phyloP scores from a whole-genome alignment of 2,329 filamentous ascomycete species.

The Mariannaea sp. region DNA sequence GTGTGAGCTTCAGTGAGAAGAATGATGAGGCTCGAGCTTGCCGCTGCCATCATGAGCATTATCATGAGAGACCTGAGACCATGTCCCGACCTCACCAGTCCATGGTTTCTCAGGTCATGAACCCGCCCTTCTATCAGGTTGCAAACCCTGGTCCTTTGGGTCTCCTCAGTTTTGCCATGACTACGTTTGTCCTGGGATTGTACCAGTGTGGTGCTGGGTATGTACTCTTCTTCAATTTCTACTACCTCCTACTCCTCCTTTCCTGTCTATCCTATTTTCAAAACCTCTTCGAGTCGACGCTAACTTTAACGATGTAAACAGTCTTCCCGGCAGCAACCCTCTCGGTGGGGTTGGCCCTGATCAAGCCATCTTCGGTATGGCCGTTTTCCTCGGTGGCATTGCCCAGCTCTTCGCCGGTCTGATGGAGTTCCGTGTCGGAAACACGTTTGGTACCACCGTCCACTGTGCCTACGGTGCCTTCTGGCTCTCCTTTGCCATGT shows the following conservation, averaged over 20 bases:
- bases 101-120: slow-evolving; percentile 43
- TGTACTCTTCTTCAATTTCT: slow-evolving; percentile 31
- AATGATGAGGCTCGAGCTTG: slow-evolving; percentile 23
- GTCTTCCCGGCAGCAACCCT: slow-evolving; percentile 43
- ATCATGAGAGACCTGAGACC: slow-evolving; percentile 17
- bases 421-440: slow-evolving; percentile 57
- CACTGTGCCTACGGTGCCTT: slow-evolving; percentile 66
- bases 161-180: slow-evolving; percentile 67
- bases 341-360: slow-evolving; percentile 42
- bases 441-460: slow-evolving; percentile 66
- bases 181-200: slow-evolving; percentile 63
- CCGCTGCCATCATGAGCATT: slow-evolving; percentile 22
- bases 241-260: neutral
- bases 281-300: too few relatives aligned
- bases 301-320: too few relatives aligned
- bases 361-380: slow-evolving; percentile 45
- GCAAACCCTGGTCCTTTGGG: slow-evolving; percentile 65
- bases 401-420: slow-evolving; percentile 72
- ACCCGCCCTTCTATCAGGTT: slow-evolving; percentile 49
- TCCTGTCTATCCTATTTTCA: neutral
- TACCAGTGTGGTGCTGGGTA: slow-evolving; percentile 55
- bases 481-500: slow-evolving; percentile 65
- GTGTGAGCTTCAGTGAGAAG: slow-evolving; percentile 32
- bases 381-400: slow-evolving; percentile 63
- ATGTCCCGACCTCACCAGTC: slow-evolving; percentile 39